Evolutionary conservation across 176 grass and related monocot genomes (phyloP), one percentile per base, ranked within the genome.

Genomic region (Oryza officinalis): DNA sequence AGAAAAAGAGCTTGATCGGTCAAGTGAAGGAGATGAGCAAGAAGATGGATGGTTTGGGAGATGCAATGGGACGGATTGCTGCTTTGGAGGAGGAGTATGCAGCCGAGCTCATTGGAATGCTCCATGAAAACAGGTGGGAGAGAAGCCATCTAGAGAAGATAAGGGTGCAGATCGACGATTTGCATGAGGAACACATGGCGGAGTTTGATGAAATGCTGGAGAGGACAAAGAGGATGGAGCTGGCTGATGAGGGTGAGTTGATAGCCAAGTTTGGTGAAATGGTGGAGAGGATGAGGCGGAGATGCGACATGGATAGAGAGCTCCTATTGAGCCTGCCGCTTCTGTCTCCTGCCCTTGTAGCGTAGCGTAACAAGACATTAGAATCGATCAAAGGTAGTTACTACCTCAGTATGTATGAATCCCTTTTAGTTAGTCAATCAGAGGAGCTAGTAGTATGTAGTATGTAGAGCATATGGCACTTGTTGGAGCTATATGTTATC

Each of bases 21-120:
- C 22, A 52, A 79, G 59, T 47, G 59, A 14, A 86, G 81, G 69
- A 75, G 88, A 71, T 57, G 83, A 13, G 78, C 22, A 52, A 54
- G 65, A 66, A 4, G 65, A 54, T 37, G 65, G 83, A 92, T 3
- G 33, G 27, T 17, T 69, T 87, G 13, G 79, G 76, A 22, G 85
- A 72, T 28, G 65, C 78, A 43, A 85, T 83, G 71, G 86, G 77
- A 61, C 86, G 80, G 43, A 82, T 92, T 38, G 41, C 31, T 69
- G 63, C 75, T 60, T 75, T 92, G 60, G 57, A 92, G 66, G 72
- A 52, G 40, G 72, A 92, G 75, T 38, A 20, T 79, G 30, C 15
- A 69, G 52, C 33, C 60, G 66, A 69, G 31, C 69, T 70, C 26
- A 66, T 20, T 40, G 66, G 11, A 23, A 26, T 69, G 45, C 46